Conservation (phyloP, 2,329 filamentous ascomycete genomes). For the Pyricularia sp. region DNA sequence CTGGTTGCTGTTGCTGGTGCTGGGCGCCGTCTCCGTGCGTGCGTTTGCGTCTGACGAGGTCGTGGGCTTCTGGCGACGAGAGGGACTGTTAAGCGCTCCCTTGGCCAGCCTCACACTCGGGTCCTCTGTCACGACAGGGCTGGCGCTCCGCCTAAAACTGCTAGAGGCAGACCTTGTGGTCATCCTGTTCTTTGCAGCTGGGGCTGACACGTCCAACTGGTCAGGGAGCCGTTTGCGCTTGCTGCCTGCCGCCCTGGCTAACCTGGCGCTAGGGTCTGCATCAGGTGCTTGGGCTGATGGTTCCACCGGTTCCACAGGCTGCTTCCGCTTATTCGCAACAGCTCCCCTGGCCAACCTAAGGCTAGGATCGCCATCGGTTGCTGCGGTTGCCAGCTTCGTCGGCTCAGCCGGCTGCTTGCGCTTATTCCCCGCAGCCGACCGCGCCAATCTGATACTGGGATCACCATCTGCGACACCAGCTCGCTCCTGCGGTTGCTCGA, state of each 20-base stretch:
- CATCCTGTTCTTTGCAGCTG: constrained; percentile 10
- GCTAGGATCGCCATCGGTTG: background rate
- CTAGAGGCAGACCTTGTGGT: constrained; percentile 15
- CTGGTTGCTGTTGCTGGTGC: constrained; percentile 8
- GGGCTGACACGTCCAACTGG: constrained; percentile 6
- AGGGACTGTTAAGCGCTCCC: constrained; percentile 17
- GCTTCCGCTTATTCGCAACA: constrained; percentile 1
- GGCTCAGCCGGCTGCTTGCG: background rate
- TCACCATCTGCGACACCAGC: background rate
- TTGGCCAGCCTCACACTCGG: constrained; percentile 17
- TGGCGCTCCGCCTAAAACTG: constrained; percentile 13
- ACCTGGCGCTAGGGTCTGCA: constrained; percentile 11
- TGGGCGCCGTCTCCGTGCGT: background rate
- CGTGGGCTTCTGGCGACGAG: constrained; percentile 8
- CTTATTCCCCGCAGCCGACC: background rate
- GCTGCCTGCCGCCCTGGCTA: constrained; percentile 7
- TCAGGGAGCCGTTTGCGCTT: constrained; percentile 5
- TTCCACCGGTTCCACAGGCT: background rate
- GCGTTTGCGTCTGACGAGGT: background rate
- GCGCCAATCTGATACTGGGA: background rate
- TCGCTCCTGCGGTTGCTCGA: background rate
- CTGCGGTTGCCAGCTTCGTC: background rate
- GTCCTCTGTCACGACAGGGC: constrained; percentile 11
- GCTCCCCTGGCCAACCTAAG: background rate
- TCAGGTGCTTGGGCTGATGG: background rate